Evolutionary conservation across 2,329 filamentous ascomycete species (phyloP).

Genomic region (Cercospora janseana): DNA sequence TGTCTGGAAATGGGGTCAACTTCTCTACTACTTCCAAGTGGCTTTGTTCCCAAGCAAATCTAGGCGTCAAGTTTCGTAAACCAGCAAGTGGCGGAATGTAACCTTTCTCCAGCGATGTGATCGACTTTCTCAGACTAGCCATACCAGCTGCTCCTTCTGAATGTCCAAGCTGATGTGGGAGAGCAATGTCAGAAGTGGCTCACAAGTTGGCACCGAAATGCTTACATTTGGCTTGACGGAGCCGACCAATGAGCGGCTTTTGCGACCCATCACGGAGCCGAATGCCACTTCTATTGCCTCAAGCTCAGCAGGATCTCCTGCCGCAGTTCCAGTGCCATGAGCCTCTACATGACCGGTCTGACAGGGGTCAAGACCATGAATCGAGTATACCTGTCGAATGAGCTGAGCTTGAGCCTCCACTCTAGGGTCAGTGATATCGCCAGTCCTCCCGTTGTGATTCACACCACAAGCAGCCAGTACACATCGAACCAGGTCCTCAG

Average conservation of each 20-base stretch:
- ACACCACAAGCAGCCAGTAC: slow-evolving; percentile 37
- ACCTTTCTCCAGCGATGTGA: slow-evolving; percentile 29
- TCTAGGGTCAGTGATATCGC: slow-evolving; percentile 26
- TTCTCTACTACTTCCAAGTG: not conserved
- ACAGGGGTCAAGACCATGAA: not conserved
- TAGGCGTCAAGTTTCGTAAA: slow-evolving; percentile 26
- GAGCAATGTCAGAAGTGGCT: no score
- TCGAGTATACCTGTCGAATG: slow-evolving; percentile 4
- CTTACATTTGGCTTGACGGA: slow-evolving; percentile 27
- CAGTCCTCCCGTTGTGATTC: slow-evolving; percentile 39
- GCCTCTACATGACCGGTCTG: slow-evolving; percentile 11
- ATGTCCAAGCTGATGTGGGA: no score
- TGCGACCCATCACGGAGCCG: slow-evolving; percentile 1
- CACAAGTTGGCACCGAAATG: no score
- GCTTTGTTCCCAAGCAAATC: not conserved
- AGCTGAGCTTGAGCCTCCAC: slow-evolving; percentile 2
- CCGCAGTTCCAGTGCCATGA: slow-evolving; percentile 28
- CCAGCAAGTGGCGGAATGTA: slow-evolving; percentile 28
- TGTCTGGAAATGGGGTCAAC: slow-evolving; percentile 37
- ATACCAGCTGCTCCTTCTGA: slow-evolving; percentile 18
- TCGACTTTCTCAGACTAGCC: slow-evolving; percentile 28
- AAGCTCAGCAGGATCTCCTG: slow-evolving; percentile 26
- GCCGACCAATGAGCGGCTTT: slow-evolving; percentile 18
- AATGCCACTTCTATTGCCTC: not conserved
- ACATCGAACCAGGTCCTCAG: slow-evolving; percentile 31